Evolutionary conservation across 768 basidiomycete genomes (phyloP), one percentile per base, ranked within the genome.

Genomic region (Exsudoporus frostii): DNA sequence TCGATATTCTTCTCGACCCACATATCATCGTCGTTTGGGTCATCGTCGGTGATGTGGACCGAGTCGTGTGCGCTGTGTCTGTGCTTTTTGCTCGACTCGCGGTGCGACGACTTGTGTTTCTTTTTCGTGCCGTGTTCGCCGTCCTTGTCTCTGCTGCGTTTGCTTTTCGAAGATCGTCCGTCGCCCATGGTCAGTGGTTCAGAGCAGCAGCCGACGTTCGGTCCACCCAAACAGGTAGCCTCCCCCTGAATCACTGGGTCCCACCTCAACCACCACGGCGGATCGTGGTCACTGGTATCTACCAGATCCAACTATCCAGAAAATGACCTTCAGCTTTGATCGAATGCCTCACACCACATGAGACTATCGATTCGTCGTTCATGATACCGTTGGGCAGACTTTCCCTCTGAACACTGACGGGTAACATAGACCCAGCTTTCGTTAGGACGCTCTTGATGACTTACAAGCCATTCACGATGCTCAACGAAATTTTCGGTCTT

Each of bases 1-100:
- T 85, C 84, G 34, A 92, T 83, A 60, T 90, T 90, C 76, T 90
- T 92, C 74, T 93, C 93, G 22, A 85, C 79, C 92, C 92, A 94
- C 74, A 91, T 80, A 50, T 85, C 85, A 17, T 85, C 83, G 65
- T 84, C 85, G 55, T 83, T 75, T 15, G 79, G 77, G 64, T 93
- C 87, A 61, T 92, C 89, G 65, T 91, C 91, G 0, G 80, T 74
- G 32, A 83, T 74, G 49, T 63, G 56, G 20, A 65, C 55, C 34
- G 73, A 68, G 48, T 80, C 67, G 27, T 54, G 57, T 15, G 60
- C 38, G 54, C 69, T 76, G 58, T 64, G 68, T 51, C 61, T 66
- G 27, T 63, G 66, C 46, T 73, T 76, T 53, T 73, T 73, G 49
- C 64, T 60, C 19, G 72, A 68, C 15, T 75, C 44, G 30, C 51